Evolutionary conservation across 2,329 filamentous ascomycete genomes (phyloP).

Genomic region (Zasmidium citrigriseum): DNA sequence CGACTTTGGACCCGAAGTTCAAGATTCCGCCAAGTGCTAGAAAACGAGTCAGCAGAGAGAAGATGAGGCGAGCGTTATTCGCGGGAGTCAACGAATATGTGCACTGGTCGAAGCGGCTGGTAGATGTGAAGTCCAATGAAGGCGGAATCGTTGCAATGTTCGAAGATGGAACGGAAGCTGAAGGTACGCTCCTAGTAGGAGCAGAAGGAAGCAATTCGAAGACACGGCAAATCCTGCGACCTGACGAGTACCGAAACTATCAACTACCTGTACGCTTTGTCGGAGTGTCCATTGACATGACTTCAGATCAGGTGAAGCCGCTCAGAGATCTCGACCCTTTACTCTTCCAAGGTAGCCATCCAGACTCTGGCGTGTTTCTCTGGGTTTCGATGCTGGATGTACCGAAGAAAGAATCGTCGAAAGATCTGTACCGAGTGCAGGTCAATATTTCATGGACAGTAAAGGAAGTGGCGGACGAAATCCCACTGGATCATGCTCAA

Average conservation of each 20-base stretch:
- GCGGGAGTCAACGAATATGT: background rate
- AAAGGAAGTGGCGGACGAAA: background rate
- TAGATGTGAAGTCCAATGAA: background rate
- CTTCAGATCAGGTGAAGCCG: conserved; percentile 29
- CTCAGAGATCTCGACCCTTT: conserved; percentile 24
- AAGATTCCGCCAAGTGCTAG: background rate
- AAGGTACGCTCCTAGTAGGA: conserved; percentile 35
- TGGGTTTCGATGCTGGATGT: conserved; percentile 43
- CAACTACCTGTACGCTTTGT: conserved; percentile 43
- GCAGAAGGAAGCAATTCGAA: conserved; percentile 44
- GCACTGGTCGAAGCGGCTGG: background rate
- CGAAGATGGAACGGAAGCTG: background rate
- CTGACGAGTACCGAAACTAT: conserved; percentile 28
- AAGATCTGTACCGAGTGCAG: conserved; percentile 45
- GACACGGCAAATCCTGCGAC: conserved; percentile 39
- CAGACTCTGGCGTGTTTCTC: conserved; percentile 18
- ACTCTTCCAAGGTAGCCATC: conserved; percentile 23
- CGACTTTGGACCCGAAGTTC: background rate
- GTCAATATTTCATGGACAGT: conserved; percentile 50
- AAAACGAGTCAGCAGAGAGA: background rate
- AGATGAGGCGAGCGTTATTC: background rate
- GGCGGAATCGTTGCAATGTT: background rate
- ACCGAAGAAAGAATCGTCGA: conserved; percentile 34
- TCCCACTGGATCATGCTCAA: background rate
- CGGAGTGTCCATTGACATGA: conserved; percentile 42